Evolutionary conservation across 2,329 filamentous ascomycete genomes (phyloP).

Genomic region (Penicillium capsulatum): DNA sequence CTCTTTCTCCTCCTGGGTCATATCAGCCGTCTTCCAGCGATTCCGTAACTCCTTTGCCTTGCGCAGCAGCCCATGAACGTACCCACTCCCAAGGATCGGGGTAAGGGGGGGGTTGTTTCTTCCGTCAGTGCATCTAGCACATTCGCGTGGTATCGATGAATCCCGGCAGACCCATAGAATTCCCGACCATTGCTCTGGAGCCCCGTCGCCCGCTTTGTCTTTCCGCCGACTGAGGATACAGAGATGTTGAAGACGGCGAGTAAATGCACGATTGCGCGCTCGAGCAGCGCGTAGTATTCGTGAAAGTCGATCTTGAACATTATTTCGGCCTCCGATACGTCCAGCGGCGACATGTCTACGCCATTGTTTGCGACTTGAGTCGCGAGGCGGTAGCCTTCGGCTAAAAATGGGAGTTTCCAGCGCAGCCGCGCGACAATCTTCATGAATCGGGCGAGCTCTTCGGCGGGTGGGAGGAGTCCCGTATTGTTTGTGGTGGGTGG

Average conservation of each 20-base stretch:
- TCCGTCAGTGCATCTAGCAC: constrained; percentile 60
- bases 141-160: constrained; percentile 65
- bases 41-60: constrained; percentile 68
- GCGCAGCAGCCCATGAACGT: constrained; percentile 56
- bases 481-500: constrained; percentile 3
- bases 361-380: constrained; percentile 30
- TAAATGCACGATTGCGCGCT: constrained; percentile 64
- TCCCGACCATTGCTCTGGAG: constrained; percentile 23
- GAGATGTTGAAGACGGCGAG: constrained; percentile 60
- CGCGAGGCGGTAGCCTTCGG: constrained; percentile 54
- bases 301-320: constrained; percentile 78
- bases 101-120: constrained; percentile 56
- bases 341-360: constrained; percentile 14
- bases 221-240: constrained; percentile 40
- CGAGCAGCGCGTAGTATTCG: constrained; percentile 69
- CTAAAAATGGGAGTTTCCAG: constrained; percentile 61
- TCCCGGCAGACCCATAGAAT: constrained; percentile 19
- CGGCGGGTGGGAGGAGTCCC: constrained; percentile 23
- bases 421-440: constrained; percentile 58
- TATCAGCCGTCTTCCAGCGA: constrained; percentile 65
- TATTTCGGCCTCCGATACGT: constrained; percentile 48
- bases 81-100: constrained; percentile 51
- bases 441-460: constrained; percentile 55
- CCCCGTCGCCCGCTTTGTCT: constrained; percentile 2
- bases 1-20: constrained; percentile 31